Percentiles rank a stretch among this genome's conserved stretches.
Conservation (phyloP, 2,329 filamentous ascomycete genomes). For the Ceratocystis albifundus region DNA sequence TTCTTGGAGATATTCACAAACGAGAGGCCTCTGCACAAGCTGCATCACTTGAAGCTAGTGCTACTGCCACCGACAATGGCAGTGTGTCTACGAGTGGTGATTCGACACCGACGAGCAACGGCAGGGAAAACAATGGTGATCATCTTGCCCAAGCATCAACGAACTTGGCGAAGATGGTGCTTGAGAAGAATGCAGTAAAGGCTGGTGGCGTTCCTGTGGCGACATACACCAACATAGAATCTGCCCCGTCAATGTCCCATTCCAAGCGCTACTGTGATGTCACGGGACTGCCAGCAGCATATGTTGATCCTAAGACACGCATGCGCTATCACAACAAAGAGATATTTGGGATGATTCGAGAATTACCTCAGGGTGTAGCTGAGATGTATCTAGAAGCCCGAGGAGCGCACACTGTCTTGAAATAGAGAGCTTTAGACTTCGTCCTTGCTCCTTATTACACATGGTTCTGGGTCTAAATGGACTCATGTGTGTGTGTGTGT, state of each 20-base stretch:
- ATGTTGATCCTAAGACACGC: constrained; percentile 89
- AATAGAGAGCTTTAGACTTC: constrained; percentile 40
- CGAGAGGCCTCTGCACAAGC: constrained; percentile 81
- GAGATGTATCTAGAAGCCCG: constrained; percentile 84
- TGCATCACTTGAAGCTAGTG: constrained; percentile 64
- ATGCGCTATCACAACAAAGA: constrained; percentile 88
- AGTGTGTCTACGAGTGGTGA: constrained; percentile 47
- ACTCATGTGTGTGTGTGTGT: too few relatives aligned
- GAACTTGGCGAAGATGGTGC: constrained; percentile 72
- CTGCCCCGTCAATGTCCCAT: constrained; percentile 74
- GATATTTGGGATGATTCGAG: constrained; percentile 73
- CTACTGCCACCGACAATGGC: constrained; percentile 54
- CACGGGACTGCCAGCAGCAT: constrained; percentile 81
- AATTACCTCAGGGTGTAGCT: constrained; percentile 65
- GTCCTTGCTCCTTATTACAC: too few relatives aligned
- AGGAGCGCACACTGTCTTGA: constrained; percentile 85
- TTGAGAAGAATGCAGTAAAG: constrained; percentile 57
- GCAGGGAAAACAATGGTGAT: constrained; percentile 34
- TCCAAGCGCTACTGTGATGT: constrained; percentile 90
- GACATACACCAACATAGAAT: constrained; percentile 95
- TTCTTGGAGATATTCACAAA: constrained; percentile 76
- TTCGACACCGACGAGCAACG: constrained; percentile 39
- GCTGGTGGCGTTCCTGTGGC: constrained; percentile 24
- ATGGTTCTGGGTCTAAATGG: too few relatives aligned
- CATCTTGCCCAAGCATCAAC: constrained; percentile 85